Conservation (phyloP, 306 rosid species). For the Mimosa pudica region DNA sequence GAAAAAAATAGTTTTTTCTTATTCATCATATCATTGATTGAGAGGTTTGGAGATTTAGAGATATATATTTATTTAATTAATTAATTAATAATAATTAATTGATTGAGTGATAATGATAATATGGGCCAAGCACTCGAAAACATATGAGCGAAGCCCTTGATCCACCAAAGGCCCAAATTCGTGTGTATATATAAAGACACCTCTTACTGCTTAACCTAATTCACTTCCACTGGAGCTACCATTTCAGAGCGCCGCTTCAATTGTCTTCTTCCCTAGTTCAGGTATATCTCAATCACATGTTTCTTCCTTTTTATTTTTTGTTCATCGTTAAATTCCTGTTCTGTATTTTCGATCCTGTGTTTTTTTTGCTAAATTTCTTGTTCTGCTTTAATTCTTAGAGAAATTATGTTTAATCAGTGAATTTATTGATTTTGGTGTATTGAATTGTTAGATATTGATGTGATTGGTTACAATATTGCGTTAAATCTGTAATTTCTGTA, state of each 20-base stretch:
- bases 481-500: neutral
- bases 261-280: neutral
- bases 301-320: neutral
- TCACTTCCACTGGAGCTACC: neutral
- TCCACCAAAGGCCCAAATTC: neutral
- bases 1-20: too few relatives aligned
- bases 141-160: neutral
- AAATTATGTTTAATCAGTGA: neutral
- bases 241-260: neutral
- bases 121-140: neutral
- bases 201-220: neutral
- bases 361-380: neutral
- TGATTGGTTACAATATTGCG: neutral
- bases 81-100: too few relatives aligned
- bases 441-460: neutral
- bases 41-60: too few relatives aligned
- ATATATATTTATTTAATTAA: too few relatives aligned
- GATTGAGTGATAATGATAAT: too few relatives aligned
- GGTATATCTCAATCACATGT: neutral
- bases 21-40: too few relatives aligned
- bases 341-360: neutral
- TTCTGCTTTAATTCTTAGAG: neutral
- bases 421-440: neutral
- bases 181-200: neutral
- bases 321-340: neutral